phyloP scores from a whole-genome alignment of 192 early-diverging fungal species.

The Umbelopsis isabellina region DNA sequence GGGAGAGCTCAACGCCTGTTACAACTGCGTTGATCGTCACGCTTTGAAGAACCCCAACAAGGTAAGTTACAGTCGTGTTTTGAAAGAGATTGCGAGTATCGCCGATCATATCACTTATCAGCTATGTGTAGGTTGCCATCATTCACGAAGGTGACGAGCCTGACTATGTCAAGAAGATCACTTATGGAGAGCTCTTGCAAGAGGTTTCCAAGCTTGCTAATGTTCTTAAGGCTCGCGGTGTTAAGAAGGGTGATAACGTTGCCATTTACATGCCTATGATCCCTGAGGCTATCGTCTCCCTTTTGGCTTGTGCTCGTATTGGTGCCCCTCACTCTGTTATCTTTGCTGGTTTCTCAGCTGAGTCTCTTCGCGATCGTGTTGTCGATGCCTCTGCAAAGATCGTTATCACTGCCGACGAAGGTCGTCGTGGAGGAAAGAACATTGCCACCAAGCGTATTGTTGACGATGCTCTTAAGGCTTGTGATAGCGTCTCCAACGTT shows the following conservation, averaged over 20 bases:
- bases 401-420: constrained; percentile 94
- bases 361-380: constrained; percentile 92
- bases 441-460: constrained; percentile 92
- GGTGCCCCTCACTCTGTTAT: constrained; percentile 93
- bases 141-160: constrained; percentile 92
- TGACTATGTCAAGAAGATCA: constrained; percentile 74
- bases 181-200: constrained; percentile 81
- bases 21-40: constrained; percentile 97
- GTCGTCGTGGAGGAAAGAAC: constrained; percentile 86
- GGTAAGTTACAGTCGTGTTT: constrained; percentile 48
- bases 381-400: constrained; percentile 78
- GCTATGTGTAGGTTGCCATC: constrained; percentile 65
- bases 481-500: constrained; percentile 81
- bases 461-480: constrained; percentile 82
- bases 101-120: not conserved
- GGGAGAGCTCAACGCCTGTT: constrained; percentile 89
- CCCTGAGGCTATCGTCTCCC: constrained; percentile 89
- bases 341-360: constrained; percentile 96
- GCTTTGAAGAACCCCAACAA: constrained; percentile 75
- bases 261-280: constrained; percentile 99
- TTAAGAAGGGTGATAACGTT: constrained; percentile 92
- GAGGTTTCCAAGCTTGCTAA: constrained; percentile 88
- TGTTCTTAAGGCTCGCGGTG: constrained; percentile 78
- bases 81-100: not conserved
- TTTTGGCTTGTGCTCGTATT: constrained; percentile 94